Evolutionary conservation across 768 basidiomycete species (phyloP).

Genomic region (Rhizopogon vulgaris): DNA sequence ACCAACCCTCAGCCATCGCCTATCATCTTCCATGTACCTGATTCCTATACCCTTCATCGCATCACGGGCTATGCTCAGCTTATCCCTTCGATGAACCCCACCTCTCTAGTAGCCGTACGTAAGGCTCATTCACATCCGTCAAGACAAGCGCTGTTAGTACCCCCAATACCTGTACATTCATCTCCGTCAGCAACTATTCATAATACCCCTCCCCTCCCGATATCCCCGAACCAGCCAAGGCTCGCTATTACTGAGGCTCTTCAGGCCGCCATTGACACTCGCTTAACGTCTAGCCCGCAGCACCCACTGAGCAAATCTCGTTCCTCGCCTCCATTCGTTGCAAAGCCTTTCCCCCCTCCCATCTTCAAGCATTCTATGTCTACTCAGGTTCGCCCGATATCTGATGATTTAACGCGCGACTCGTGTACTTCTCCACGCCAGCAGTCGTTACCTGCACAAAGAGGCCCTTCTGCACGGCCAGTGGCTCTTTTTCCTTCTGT

Average conservation of each 20-base stretch:
- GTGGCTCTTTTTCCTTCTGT: constrained; percentile 7
- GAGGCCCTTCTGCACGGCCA: constrained; percentile 1
- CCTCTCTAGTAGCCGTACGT: constrained; percentile 10
- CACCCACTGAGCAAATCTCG: background rate
- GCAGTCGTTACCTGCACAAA: background rate
- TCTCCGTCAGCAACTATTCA: constrained; percentile 13
- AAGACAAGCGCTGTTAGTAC: constrained; percentile 23
- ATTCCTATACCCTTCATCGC: constrained; percentile 26
- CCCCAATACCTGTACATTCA: constrained; percentile 14
- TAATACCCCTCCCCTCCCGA: constrained; percentile 9
- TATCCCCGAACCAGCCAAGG: constrained; percentile 6
- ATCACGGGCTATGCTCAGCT: constrained; percentile 37
- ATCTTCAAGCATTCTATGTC: background rate
- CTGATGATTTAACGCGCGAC: background rate
- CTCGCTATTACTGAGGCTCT: constrained; percentile 17
- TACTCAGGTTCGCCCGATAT: background rate
- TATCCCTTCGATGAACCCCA: constrained; percentile 30
- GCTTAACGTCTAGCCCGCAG: constrained; percentile 6
- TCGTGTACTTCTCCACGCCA: too few relatives aligned
- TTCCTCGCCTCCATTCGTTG: background rate
- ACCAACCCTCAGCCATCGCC: constrained; percentile 14
- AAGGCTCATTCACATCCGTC: constrained; percentile 34
- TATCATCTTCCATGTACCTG: constrained; percentile 31
- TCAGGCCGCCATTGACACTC: constrained; percentile 16
- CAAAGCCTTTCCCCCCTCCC: background rate